Percentiles rank a stretch among this genome's conserved stretches.
phyloP scores from a whole-genome alignment of 2,329 filamentous ascomycete species.

The Neophaeococcomyces aloes region DNA sequence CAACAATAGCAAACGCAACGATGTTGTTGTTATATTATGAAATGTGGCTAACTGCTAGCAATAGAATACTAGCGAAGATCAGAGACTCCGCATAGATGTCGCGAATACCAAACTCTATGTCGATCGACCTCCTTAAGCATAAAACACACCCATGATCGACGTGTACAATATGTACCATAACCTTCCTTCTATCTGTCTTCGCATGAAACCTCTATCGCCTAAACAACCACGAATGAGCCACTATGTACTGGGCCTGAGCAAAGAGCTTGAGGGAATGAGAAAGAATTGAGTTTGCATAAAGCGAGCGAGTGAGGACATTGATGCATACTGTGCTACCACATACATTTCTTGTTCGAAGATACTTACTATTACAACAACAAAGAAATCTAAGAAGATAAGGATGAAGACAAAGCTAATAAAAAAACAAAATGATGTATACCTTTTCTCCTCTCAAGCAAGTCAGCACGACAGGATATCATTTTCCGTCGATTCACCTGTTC shows the following conservation, averaged over 20 bases:
- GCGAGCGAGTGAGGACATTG: background rate
- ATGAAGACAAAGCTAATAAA: too few relatives aligned
- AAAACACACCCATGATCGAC: background rate
- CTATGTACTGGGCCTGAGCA: too few relatives aligned
- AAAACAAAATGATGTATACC: too few relatives aligned
- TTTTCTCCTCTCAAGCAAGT: too few relatives aligned
- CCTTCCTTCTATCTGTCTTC: too few relatives aligned
- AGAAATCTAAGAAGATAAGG: too few relatives aligned
- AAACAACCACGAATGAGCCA: too few relatives aligned
- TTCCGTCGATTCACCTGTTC: too few relatives aligned
- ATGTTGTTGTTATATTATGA: background rate
- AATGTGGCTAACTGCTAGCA: conserved; percentile 14
- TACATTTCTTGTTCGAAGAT: background rate
- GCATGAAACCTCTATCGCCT: too few relatives aligned
- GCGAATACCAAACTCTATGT: background rate
- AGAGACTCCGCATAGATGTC: conserved; percentile 60
- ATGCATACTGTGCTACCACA: background rate
- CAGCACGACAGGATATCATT: too few relatives aligned
- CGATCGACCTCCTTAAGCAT: background rate
- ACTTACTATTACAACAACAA: too few relatives aligned
- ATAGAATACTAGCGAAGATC: conserved; percentile 94
- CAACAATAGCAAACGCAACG: too few relatives aligned
- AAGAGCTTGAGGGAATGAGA: background rate
- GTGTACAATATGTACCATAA: background rate
- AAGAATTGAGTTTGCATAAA: background rate